Conservation (phyloP, 2,329 filamentous ascomycete species). For the Rugonectria rugulosa region DNA sequence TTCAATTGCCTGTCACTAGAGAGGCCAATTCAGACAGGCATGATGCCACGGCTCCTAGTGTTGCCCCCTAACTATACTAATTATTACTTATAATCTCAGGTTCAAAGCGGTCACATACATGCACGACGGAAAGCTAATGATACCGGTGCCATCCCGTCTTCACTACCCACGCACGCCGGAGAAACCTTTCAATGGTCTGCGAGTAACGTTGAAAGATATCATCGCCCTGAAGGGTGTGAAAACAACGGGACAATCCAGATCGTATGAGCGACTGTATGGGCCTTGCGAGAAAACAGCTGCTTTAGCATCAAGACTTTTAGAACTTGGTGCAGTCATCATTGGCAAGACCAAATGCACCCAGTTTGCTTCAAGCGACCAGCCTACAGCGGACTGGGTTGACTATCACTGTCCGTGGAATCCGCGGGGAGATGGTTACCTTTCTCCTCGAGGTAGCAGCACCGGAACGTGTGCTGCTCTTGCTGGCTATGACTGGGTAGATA, state of each 20-base stretch:
- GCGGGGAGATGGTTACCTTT: constrained; percentile 40
- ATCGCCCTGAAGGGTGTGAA: constrained; percentile 60
- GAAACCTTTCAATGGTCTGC: background rate
- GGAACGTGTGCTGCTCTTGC: constrained; percentile 39
- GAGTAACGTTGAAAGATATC: constrained; percentile 60
- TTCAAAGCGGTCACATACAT: too few species aligned
- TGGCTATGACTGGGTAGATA: constrained; percentile 41
- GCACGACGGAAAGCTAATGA: too few species aligned
- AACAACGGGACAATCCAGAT: constrained; percentile 60
- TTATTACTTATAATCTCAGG: too few species aligned
- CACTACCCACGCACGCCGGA: background rate
- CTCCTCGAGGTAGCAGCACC: constrained; percentile 36
- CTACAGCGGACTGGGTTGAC: constrained; percentile 54
- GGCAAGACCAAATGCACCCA: constrained; percentile 54
- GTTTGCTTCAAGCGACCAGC: constrained; percentile 49
- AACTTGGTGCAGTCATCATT: constrained; percentile 60
- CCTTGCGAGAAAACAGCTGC: constrained; percentile 54
- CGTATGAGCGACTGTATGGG: constrained; percentile 61
- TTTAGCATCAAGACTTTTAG: constrained; percentile 61
- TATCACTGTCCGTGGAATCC: constrained; percentile 40
- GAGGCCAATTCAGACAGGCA: too few species aligned
- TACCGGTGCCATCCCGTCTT: background rate
- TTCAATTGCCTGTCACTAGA: too few species aligned
- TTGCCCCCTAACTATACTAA: too few species aligned
- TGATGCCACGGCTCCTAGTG: too few species aligned